Percentiles rank a stretch among this genome's conserved stretches.
Evolutionary conservation across 441 rosid genomes (phyloP).

Genomic region (Cnidoscolus chayamansa): DNA sequence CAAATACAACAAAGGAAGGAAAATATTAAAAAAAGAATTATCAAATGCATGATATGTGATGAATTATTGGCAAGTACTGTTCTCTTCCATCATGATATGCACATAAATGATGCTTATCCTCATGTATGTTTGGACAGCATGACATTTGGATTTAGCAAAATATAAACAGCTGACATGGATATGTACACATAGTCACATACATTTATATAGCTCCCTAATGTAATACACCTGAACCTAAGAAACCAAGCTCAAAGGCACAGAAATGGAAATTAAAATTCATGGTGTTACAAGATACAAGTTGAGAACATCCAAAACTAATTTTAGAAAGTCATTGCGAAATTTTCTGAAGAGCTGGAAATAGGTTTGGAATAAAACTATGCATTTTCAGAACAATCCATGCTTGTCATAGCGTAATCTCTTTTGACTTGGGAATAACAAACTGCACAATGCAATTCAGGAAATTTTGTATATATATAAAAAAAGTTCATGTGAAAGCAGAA

Average conservation of each 20-base stretch:
- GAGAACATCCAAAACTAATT: background rate
- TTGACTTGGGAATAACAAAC: conserved; percentile 1
- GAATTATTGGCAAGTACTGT: background rate
- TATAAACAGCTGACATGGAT: background rate
- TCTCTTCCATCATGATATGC: background rate
- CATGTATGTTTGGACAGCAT: background rate
- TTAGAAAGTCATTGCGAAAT: background rate
- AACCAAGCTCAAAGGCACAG: background rate
- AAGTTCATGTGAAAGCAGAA: background rate
- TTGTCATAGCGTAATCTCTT: background rate
- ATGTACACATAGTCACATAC: background rate
- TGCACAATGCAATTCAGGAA: background rate
- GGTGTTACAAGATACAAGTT: background rate
- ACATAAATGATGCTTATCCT: conserved; percentile 3
- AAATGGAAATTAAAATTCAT: background rate
- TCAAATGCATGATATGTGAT: background rate
- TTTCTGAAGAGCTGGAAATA: background rate
- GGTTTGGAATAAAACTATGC: background rate
- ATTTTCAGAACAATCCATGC: conserved; percentile 1
- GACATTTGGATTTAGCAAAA: background rate
- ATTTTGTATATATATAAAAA: background rate
- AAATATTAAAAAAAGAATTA: background rate
- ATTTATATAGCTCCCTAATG: background rate
- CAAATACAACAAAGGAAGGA: background rate
- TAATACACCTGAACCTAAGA: background rate